Conservation (phyloP, 768 basidiomycete genomes). For the Termitomyces sp. region DNA sequence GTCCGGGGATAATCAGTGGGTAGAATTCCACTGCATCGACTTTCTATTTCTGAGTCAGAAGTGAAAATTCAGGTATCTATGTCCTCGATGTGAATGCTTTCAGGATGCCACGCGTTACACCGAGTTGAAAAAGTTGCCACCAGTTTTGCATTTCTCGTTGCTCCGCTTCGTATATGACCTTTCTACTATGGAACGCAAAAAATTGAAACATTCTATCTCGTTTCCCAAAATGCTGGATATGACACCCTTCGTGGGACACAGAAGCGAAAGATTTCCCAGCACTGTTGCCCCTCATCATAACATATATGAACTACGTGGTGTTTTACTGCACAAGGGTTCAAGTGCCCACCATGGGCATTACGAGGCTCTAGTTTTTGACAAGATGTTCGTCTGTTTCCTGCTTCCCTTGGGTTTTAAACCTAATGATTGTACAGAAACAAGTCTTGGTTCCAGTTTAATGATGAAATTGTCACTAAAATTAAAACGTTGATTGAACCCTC, state of each 20-base stretch:
- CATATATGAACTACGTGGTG: constrained; percentile 79
- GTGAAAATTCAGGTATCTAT: constrained; percentile 59
- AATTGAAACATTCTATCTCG: constrained; percentile 75
- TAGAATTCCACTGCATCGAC: neutral
- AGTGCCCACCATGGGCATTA: constrained; percentile 93
- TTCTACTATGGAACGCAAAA: constrained; percentile 74
- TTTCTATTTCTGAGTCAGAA: neutral
- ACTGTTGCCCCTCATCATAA: constrained; percentile 17
- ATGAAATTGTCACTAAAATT: constrained; percentile 74
- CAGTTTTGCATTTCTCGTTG: constrained; percentile 86
- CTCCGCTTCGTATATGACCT: constrained; percentile 91
- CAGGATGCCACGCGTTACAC: constrained; percentile 80
- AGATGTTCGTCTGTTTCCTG: constrained; percentile 39
- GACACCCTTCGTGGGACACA: constrained; percentile 49
- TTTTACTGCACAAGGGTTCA: constrained; percentile 85
- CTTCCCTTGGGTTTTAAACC: neutral
- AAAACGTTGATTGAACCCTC: constrained; percentile 43
- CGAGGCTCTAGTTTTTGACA: constrained; percentile 79
- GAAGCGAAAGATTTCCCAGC: neutral
- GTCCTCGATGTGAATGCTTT: constrained; percentile 65
- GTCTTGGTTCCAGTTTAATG: constrained; percentile 91
- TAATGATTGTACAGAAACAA: constrained; percentile 36
- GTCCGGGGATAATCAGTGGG: constrained; percentile 81
- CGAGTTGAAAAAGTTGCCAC: constrained; percentile 67
- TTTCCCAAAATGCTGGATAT: constrained; percentile 78